Evolutionary conservation across 495 filamentous ascomycete genomes (phyloP).

Genomic region (Aspergillus homomorphus): DNA sequence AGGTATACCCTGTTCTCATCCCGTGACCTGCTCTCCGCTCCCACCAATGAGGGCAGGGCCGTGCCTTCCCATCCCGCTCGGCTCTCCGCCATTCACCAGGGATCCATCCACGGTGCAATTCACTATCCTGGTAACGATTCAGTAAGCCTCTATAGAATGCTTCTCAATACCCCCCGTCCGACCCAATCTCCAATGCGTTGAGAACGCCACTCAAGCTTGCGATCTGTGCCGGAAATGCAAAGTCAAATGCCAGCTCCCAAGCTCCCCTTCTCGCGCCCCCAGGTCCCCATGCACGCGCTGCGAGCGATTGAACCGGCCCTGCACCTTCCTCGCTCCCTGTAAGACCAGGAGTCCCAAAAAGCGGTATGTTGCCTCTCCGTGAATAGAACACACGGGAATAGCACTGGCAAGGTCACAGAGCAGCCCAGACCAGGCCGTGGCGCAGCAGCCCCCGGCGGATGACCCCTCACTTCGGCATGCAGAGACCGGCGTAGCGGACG

Average conservation of each 20-base stretch:
- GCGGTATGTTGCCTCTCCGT: slow-evolving; percentile 9
- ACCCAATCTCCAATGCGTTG: neutral
- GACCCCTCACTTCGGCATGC: neutral
- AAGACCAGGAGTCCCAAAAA: slow-evolving; percentile 21
- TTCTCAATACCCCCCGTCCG: neutral
- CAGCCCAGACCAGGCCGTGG: neutral
- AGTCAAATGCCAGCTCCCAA: slow-evolving; percentile 18
- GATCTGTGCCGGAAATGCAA: slow-evolving; percentile 23
- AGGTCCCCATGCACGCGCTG: slow-evolving; percentile 16
- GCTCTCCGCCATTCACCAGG: too few species aligned
- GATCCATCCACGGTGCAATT: too few species aligned
- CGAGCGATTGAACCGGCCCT: slow-evolving; percentile 17
- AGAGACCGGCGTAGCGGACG: slow-evolving; percentile 8
- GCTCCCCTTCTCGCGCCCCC: neutral
- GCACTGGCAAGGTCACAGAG: neutral
- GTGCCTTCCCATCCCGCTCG: too few species aligned
- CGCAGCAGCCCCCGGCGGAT: neutral
- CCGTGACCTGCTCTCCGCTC: too few species aligned
- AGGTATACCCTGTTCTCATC: too few species aligned
- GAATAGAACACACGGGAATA: neutral
- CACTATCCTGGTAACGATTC: too few species aligned
- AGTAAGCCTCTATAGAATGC: neutral
- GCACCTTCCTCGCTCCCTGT: slow-evolving; percentile 22
- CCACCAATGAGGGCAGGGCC: too few species aligned
- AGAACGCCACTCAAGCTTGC: slow-evolving; percentile 10